Percentiles rank a stretch among this genome's conserved stretches.
Evolutionary conservation across 805 yeast genomes (phyloP).

Genomic region (Cyberlindnera suaveolens): DNA sequence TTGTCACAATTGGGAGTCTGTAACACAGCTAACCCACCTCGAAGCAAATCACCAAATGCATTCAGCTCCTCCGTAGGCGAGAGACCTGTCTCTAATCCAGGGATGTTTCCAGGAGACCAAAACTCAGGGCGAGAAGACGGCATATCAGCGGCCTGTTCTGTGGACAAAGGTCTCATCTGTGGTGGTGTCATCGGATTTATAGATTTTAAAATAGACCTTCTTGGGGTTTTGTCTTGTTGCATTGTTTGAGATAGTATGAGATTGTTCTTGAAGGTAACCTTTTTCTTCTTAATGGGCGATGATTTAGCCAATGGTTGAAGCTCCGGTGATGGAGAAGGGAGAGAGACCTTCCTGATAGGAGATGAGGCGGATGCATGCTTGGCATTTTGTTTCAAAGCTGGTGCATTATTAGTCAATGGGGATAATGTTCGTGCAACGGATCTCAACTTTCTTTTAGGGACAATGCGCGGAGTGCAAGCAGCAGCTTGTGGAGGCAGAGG

Average conservation of each 20-base stretch:
- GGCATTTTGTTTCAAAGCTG: too few species aligned
- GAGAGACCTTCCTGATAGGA: conserved; percentile 11
- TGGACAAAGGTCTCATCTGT: conserved; percentile 5
- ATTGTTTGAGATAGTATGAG: conserved; percentile 5
- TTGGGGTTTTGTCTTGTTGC: conserved; percentile 12
- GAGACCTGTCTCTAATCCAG: conserved; percentile 4
- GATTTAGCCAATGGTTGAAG: conserved; percentile 10
- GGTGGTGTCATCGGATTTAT: conserved; percentile 6
- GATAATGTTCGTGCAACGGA: too few species aligned
- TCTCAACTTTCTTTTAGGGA: too few species aligned
- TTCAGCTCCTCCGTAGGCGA: conserved; percentile 6
- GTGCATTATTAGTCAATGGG: too few species aligned
- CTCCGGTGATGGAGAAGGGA: conserved; percentile 24
- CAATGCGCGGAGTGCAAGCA: too few species aligned
- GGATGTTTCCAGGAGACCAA: conserved; percentile 24
- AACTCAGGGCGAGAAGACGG: conserved; percentile 9
- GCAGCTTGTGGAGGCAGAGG: too few species aligned
- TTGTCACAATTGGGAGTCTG: conserved; percentile 7
- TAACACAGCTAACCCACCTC: conserved; percentile 19
- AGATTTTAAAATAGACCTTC: conserved; percentile 18
- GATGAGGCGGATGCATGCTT: conserved; percentile 8
- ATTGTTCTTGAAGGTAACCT: conserved; percentile 15
- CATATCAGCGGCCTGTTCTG: background rate
- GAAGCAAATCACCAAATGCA: conserved; percentile 12
- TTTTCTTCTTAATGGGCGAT: conserved; percentile 18